Conservation (phyloP, 2,329 filamentous ascomycete genomes). For the Fusarium newnesense region DNA sequence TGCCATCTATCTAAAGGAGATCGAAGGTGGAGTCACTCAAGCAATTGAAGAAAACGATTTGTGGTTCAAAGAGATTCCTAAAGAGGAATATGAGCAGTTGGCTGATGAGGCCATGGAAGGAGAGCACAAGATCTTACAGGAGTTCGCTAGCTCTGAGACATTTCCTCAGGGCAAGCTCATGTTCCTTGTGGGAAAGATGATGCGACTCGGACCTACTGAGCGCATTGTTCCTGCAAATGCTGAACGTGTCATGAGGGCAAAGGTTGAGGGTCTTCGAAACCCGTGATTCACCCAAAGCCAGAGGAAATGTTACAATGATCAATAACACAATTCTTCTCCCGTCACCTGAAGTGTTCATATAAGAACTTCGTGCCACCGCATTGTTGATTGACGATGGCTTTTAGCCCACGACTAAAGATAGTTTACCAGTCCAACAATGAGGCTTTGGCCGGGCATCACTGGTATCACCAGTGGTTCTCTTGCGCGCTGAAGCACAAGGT, state of each 20-base stretch:
- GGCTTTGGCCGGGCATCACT: conserved; percentile 29
- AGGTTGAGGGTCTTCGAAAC: conserved; percentile 40
- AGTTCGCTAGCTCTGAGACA: conserved; percentile 56
- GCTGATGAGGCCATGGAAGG: conserved; percentile 57
- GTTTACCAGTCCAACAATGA: conserved; percentile 29
- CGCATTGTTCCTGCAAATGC: conserved; percentile 64
- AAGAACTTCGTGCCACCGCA: conserved; percentile 33
- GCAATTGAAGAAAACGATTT: conserved; percentile 59
- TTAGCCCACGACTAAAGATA: conserved; percentile 27
- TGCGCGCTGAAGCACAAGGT: conserved; percentile 25
- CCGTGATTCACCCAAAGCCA: conserved; percentile 18
- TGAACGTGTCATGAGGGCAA: conserved; percentile 56
- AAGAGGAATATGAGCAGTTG: conserved; percentile 59
- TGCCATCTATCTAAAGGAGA: conserved; percentile 60
- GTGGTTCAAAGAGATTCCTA: conserved; percentile 65
- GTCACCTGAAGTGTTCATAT: conserved; percentile 23
- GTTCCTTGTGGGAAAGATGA: conserved; percentile 69
- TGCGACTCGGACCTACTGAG: conserved; percentile 63
- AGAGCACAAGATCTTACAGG: conserved; percentile 58
- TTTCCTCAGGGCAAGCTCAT: conserved; percentile 69
- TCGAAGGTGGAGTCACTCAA: conserved; percentile 55
- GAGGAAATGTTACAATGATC: conserved; percentile 10
- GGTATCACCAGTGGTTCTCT: conserved; percentile 34
- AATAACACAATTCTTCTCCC: conserved; percentile 21
- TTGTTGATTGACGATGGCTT: conserved; percentile 7